A percentile compares a stretch with the other conserved stretches of the same genome.
Evolutionary conservation across 2,329 filamentous ascomycete genomes (phyloP).

Genomic region (Paramyrothecium roridum): DNA sequence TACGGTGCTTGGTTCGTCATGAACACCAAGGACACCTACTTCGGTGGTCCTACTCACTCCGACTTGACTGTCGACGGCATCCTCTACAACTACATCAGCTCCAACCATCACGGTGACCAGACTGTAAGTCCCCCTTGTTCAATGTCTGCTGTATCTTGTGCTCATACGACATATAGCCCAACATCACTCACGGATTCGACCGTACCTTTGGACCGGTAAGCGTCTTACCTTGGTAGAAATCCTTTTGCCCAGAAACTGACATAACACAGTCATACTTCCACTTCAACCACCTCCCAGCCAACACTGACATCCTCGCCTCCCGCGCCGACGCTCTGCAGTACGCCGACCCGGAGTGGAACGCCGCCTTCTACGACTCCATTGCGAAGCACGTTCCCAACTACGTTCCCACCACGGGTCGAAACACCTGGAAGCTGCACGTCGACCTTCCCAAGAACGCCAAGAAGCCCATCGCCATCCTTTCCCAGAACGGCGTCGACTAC

Average conservation of each 20-base stretch:
- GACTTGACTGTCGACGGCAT: conserved; percentile 64
- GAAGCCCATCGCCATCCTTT: conserved; percentile 52
- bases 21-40: conserved; percentile 63
- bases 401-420: conserved; percentile 47
- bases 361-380: conserved; percentile 61
- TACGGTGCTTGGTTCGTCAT: conserved; percentile 63
- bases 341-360: conserved; percentile 51
- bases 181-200: conserved; percentile 63
- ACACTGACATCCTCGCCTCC: conserved; percentile 42
- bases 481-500: conserved; percentile 26
- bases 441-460: conserved; percentile 48
- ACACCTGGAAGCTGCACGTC: conserved; percentile 46
- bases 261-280: conserved; percentile 49
- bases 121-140: conserved; percentile 27
- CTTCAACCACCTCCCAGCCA: conserved; percentile 53
- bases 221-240: neutral
- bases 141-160: neutral
- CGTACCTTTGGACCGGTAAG: conserved; percentile 57
- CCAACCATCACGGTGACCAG: conserved; percentile 61
- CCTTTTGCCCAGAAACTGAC: conserved; percentile 4
- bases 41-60: conserved; percentile 58
- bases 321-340: conserved; percentile 51
- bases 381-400: conserved; percentile 57
- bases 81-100: conserved; percentile 61
- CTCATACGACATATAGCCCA: conserved; percentile 33